Evolutionary conservation across 352 stramenopile genomes (phyloP).

Genomic region (Aphanomyces astaci): DNA sequence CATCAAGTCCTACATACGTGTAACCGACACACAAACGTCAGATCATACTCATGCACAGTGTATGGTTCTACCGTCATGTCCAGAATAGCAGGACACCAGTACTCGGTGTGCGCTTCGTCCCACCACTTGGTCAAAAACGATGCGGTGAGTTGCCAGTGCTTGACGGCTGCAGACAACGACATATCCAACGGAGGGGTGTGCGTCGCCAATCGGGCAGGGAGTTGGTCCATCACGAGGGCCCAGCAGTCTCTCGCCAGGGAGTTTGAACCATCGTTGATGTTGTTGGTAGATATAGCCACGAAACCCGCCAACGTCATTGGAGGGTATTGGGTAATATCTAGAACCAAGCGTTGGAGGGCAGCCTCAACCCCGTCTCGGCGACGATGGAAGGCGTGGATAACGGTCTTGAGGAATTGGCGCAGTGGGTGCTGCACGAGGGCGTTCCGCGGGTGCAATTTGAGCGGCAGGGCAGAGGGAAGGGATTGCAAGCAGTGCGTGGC

Average conservation of each 20-base stretch:
- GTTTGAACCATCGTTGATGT: background rate
- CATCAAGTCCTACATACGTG: conserved; percentile 8
- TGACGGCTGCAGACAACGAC: background rate
- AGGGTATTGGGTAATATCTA: background rate
- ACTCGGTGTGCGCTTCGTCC: conserved; percentile 17
- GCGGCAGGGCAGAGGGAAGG: background rate
- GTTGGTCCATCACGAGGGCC: background rate
- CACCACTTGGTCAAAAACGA: conserved; percentile 14
- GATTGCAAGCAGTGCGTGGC: background rate
- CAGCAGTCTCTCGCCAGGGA: background rate
- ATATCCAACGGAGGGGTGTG: background rate
- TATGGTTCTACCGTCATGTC: background rate
- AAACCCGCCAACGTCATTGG: background rate
- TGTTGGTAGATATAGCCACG: background rate
- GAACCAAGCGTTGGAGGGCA: background rate
- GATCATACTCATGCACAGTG: too few relatives aligned
- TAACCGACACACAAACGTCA: too few relatives aligned
- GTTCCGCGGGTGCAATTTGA: conserved; percentile 20
- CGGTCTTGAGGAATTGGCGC: conserved; percentile 5
- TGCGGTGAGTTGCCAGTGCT: background rate
- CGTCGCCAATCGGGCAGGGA: background rate
- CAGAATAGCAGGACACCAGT: conserved; percentile 7
- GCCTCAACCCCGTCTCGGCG: background rate
- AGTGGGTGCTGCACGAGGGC: background rate
- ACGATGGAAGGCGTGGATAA: background rate